Evolutionary conservation across 2,329 filamentous ascomycete genomes (phyloP), one percentile per base, ranked within the genome.

Genomic region (Paraphoma chrysanthemicola): DNA sequence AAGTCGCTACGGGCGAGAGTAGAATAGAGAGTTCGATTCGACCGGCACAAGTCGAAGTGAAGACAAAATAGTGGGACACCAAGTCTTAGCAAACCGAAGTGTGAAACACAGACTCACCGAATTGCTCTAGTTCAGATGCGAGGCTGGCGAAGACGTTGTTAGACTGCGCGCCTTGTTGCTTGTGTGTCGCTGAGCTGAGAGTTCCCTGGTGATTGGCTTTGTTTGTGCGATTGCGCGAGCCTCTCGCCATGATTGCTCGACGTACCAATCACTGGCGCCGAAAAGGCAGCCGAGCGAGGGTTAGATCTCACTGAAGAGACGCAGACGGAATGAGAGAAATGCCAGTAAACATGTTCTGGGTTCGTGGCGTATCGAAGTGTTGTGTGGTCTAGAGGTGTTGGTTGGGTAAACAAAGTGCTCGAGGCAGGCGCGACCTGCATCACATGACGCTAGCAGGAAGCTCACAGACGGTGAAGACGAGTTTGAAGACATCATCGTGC

Each of bases 81-180:
- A n/a, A 14, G 16, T 42, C 39, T 42, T 8, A 42, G 39, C 16
- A 17, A 42, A 42, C 33, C 14, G 4, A 11, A 42, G n/a, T 42
- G 12, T 42, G 28, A 3, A n/a, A 48, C 12, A 18, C 14, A 23
- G 14, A 44, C 66, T 64, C 7, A 66, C 66, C 51, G 41, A 57
- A 17, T 11, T 46, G 48, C 5, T 45, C 9, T 0, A 28, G 10
- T 2, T 16, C 33, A 6, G 10, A 10, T 7, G 41, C 44, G 11
- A 68, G 45, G 28, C 16, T 59, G 51, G 54, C 54, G 36, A 58
- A 66, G 0, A 31, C 18, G 48, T 66, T 69, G 36, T 33, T 44
- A 1, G 50, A 47, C 16, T 52, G 44, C 30, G 43, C 43, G 10
- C 43, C 42, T n/a, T 23, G 1, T 1, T 31, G 6, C 47, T 18